Conservation (phyloP, 495 filamentous ascomycete species). For the Annulohypoxylon nitens region DNA sequence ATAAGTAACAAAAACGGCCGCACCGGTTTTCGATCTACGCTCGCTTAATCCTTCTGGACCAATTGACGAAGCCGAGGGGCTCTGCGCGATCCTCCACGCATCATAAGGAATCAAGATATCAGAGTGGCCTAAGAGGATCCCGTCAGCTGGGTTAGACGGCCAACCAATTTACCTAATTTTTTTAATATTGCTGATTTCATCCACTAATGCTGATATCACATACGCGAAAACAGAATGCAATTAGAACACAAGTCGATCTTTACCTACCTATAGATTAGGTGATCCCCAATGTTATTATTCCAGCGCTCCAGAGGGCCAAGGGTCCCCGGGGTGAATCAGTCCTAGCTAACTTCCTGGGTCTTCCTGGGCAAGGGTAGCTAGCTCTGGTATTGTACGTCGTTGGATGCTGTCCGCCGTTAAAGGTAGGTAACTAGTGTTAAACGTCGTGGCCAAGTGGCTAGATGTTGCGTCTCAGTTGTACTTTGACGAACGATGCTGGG, state of each 20-base stretch:
- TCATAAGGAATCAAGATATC: constrained; percentile 29
- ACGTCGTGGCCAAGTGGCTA: constrained; percentile 23
- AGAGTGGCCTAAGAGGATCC: constrained; percentile 3
- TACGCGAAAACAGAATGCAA: not conserved
- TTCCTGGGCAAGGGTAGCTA: constrained; percentile 14
- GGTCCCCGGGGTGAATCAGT: constrained; percentile 4
- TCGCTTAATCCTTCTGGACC: constrained; percentile 30
- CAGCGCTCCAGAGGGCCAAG: not conserved
- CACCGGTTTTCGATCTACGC: constrained; percentile 19
- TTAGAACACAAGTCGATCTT: constrained; percentile 18
- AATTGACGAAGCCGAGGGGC: constrained; percentile 20
- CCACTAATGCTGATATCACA: constrained; percentile 23
- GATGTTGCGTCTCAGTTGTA: constrained; percentile 26
- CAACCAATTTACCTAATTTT: constrained; percentile 8
- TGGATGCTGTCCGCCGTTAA: constrained; percentile 9
- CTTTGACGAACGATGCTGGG: constrained; percentile 25
- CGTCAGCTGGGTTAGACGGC: constrained; percentile 1
- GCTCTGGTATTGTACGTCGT: not conserved
- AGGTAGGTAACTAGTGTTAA: constrained; percentile 7
- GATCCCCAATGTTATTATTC: constrained; percentile 1
- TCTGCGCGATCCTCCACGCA: constrained; percentile 35
- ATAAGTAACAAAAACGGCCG: not conserved
- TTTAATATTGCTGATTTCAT: constrained; percentile 27
- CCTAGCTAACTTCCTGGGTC: constrained; percentile 7
- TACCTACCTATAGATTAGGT: not conserved